Evolutionary conservation across 352 stramenopile species (phyloP), one percentile per base, ranked within the genome.

Genomic region (Globisporangium parvum): DNA sequence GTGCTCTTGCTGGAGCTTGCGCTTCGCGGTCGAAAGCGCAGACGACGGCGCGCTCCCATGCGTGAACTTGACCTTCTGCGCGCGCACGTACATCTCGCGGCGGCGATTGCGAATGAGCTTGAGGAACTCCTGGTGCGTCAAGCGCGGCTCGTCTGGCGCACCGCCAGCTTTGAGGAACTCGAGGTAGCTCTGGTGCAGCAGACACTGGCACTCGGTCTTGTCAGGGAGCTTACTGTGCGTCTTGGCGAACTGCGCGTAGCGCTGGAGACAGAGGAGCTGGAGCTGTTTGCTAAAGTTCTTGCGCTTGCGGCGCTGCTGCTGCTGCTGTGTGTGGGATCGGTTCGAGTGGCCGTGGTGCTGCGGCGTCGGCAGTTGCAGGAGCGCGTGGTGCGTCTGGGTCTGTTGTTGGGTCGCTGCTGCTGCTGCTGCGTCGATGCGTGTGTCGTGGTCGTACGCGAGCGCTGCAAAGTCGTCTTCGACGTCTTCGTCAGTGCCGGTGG

Each of bases 281-380:
- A 89, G 58, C 50, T 75, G 58, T 55, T 89, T 87, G 59, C 75
- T 87, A 48, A 87, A 77, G 67, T 85, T 87, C 51, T 80, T 86
- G 41, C 79, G 76, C 62, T 89, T 89, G 26, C 70, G 60, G 10
- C 74, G 58, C 50, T 66, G 60, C 0, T 63, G 56, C 18, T 42
- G 45, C 10, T 55, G 54, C 12, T 26, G 59, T 47, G 44, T 0
- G 48, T 26, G n/a, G 1, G 24, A 3, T n/a, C 44, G 39, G 28
- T 23, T 1, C 4, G 42, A 6, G 3, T 14, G 58, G 21, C 11
- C 33, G 14, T 57, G 26, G 17, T 31, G 40, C 17, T 31, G 14
- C 8, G 62, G 58, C 15, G 50, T 46, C 2, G 65, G 23, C 67
- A 67, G 48, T 18, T 48, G 47, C 48, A 51, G n/a, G 14, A 51